Evolutionary conservation across 768 basidiomycete genomes (phyloP), one percentile per base, ranked within the genome.

Genomic region (Trametes cingulata): DNA sequence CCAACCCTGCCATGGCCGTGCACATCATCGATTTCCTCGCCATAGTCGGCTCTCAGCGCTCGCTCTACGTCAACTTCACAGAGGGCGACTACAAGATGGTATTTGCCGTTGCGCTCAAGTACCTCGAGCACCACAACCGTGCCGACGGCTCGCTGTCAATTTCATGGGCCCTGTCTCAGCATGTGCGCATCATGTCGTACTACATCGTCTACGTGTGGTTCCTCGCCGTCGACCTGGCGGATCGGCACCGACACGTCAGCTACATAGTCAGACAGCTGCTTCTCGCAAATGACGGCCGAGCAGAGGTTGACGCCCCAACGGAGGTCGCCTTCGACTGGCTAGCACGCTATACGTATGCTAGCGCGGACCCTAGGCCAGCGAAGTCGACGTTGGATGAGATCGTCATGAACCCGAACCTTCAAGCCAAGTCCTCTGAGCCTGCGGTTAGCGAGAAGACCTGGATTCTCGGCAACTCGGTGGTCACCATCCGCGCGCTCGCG

Each of bases 251-350:
- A 29, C 88, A 96, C 69, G 83, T 98, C 27, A 83, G 85, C 27
- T 94, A 89, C 74, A 94, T 99, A 71, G 88, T 90, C 0, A 82
- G 90, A 9, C 90, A 94, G 65, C 82, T 99, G 0, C 78, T 95
- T 9, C 78, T 94, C 24, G 94, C 93, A 14, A 94, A 94, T 74
- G 89, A 91, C 60, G 87, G 83, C 13, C 84, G 82, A 53, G 75
- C 77, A 1, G 80, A 83, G 40, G 77, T 95, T 6, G 97, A 98
- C 71, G 93, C 91, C 60, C 87, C 89, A 25, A 92, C 95, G 0
- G 93, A 98, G 70, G 96, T 98, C 36, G 96, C 93, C 74, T 95
- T 98, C 69, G 97, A 99, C 72, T 98, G 95, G 94, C 80, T 99
- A 17, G 90, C 93, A 10, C 82, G 97, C 17, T 97, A 97, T 71